Base-by-base conservation (phyloP, 257 asterid genomes). In the Nicotiana otophora region DNA sequence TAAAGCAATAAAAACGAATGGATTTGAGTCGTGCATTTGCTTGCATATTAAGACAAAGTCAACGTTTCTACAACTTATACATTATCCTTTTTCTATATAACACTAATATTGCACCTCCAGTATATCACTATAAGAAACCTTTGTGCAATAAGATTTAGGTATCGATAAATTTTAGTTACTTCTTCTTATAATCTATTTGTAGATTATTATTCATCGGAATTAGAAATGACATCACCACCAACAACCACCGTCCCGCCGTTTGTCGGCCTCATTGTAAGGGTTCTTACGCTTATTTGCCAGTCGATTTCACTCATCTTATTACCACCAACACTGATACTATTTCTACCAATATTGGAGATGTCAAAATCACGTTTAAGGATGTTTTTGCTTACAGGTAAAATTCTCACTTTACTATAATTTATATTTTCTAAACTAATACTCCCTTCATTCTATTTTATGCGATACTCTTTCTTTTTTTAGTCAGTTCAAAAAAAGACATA, bases 271-370 rank as follows among this genome's bases (percentile, higher is more conserved):
- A 6, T 81, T 0, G 62, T 87, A 14, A 86, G 92, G 31, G 28
- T 88, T n/a, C 64, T 91, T 42, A 88, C 91, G n/a, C 53, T 87
- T 2, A 46, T 80, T 67, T 84, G 75, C 64, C 70, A 87, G 1
- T 17, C 86, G 70, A 46, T 88, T 33, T 91, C 91, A 8, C 4
- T 84, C 19, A 63, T 84, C 69, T 1, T 90, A 80, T 87, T 12
- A 68, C 64, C 83, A 84, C 90, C 84, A 85, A 82, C 82, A 64
- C 54, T 3, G 15, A 55, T 4, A 83, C 87, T 4, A 3, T 51
- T 1, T 3, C 3, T 1, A 8, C n/a, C 1, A 61, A 46, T 8
- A 28, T 2, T 14, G 57, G 10, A 4, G 75, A 46, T 34, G 34
- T 7, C 61, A 85, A 81, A 63, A 0, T 83, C 77, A 87, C 85